A percentile compares a stretch with the other conserved stretches of the same genome.
phyloP scores from a whole-genome alignment of 192 early-diverging fungal genomes.

The Coemansia sp. region DNA sequence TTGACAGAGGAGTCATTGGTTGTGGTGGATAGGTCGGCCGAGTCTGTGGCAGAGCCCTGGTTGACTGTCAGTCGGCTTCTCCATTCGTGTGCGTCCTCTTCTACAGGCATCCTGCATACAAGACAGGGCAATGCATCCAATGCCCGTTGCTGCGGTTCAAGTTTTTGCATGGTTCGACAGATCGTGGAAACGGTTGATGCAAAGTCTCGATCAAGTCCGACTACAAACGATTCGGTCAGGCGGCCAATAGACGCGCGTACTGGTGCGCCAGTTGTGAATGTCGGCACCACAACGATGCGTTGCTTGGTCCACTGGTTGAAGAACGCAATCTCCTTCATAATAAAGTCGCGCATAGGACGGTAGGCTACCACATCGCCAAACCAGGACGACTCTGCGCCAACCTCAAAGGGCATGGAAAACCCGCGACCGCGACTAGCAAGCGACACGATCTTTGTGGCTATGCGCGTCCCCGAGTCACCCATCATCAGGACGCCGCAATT shows the following conservation, averaged over 20 bases:
- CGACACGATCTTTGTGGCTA: conserved; percentile 75
- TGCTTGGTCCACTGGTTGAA: conserved; percentile 61
- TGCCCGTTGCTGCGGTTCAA: conserved; percentile 57
- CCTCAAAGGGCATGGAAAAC: conserved; percentile 76
- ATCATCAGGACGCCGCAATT: conserved; percentile 61
- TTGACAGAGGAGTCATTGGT: not conserved
- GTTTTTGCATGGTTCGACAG: conserved; percentile 74
- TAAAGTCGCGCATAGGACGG: conserved; percentile 80
- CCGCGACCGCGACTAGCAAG: conserved; percentile 83
- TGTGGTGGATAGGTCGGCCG: not conserved
- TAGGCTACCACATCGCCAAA: conserved; percentile 58
- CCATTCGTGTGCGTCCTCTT: conserved; percentile 32
- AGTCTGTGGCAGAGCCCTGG: not conserved
- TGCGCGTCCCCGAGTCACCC: conserved; percentile 77
- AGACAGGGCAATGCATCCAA: conserved; percentile 40
- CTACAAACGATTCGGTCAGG: conserved; percentile 63
- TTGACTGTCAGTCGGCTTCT: conserved; percentile 36
- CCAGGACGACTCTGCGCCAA: conserved; percentile 59
- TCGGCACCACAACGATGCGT: conserved; percentile 42
- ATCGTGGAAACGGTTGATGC: conserved; percentile 84
- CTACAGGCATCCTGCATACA: conserved; percentile 68
- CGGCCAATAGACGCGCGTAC: conserved; percentile 51
- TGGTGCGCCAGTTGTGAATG: conserved; percentile 59
- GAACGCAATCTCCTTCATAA: conserved; percentile 74
- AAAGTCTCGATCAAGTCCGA: conserved; percentile 75